These are phyloP conservation scores for Ceratobasidium sp. DNA, from an alignment of 1,284 basidiomycete species.

Conservation along the genomic window DNA sequence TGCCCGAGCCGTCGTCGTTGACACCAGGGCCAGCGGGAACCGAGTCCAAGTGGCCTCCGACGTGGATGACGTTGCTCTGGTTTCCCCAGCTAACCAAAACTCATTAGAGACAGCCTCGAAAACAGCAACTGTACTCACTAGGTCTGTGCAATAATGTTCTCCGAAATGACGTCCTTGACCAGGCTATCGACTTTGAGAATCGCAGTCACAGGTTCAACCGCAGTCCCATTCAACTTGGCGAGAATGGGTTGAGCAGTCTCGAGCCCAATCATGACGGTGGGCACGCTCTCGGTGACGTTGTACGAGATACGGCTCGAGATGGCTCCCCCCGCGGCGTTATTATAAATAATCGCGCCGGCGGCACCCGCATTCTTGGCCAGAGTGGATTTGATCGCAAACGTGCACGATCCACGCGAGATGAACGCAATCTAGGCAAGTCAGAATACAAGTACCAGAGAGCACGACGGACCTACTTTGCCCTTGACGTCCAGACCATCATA, in stretches of 20 bases:
- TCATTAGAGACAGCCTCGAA: background rate
- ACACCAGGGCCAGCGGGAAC: slow-evolving; percentile 26
- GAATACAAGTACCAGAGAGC: background rate
- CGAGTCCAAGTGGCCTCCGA: slow-evolving; percentile 19
- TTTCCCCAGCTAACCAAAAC: slow-evolving; percentile 1
- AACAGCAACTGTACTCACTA: background rate
- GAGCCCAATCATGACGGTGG: slow-evolving; percentile 19
- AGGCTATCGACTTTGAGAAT: slow-evolving; percentile 26
- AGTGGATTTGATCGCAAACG: slow-evolving; percentile 26
- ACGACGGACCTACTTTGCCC: slow-evolving; percentile 6
- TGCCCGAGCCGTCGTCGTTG: slow-evolving; percentile 23
- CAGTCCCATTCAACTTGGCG: slow-evolving; percentile 16
- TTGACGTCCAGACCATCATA: slow-evolving; percentile 17
- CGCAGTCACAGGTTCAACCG: background rate
- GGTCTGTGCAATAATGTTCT: slow-evolving; percentile 30
- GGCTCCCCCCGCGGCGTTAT: slow-evolving; percentile 3
- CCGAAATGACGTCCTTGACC: slow-evolving; percentile 27
- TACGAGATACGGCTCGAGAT: slow-evolving; percentile 28
- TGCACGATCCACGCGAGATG: slow-evolving; percentile 20
- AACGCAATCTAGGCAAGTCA: slow-evolving; percentile 4
- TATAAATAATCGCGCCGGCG: slow-evolving; percentile 14
- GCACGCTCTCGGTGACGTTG: slow-evolving; percentile 25
- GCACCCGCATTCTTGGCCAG: slow-evolving; percentile 25
- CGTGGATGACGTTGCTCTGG: slow-evolving; percentile 27
- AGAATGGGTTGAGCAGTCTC: slow-evolving; percentile 23